Evolutionary conservation across 495 filamentous ascomycete genomes (phyloP).

Genomic region (Penicillium bialowiezense): DNA sequence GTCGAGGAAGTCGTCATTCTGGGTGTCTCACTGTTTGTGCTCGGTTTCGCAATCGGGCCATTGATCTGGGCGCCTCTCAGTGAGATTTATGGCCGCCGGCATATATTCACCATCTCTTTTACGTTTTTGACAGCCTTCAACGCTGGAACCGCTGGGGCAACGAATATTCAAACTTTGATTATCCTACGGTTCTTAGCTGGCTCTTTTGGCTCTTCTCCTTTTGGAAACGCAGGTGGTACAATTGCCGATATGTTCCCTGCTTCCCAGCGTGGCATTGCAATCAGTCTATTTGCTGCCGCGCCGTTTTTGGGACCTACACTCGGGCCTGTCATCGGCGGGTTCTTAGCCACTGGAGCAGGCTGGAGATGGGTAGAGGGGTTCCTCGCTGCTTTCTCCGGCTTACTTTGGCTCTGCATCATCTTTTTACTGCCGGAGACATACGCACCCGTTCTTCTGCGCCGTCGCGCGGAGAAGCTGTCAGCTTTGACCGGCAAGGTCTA

Average conservation of each 20-base stretch:
- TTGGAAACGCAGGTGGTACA: constrained; percentile 72
- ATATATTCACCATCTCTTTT: constrained; percentile 63
- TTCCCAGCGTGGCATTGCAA: constrained; percentile 60
- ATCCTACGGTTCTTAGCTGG: constrained; percentile 78
- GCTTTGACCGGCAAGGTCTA: constrained; percentile 58
- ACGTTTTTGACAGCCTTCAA: constrained; percentile 64
- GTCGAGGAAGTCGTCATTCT: constrained; percentile 47
- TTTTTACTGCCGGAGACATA: constrained; percentile 60
- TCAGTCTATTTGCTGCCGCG: constrained; percentile 61
- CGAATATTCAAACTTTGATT: constrained; percentile 63
- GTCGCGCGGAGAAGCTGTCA: constrained; percentile 50
- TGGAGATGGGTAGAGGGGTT: constrained; percentile 63
- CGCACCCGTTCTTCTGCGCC: constrained; percentile 54
- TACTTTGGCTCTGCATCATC: constrained; percentile 53
- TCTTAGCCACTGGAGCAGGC: constrained; percentile 61
- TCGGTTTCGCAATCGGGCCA: constrained; percentile 52
- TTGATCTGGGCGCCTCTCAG: constrained; percentile 60
- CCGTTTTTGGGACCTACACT: constrained; percentile 68
- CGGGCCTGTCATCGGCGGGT: constrained; percentile 59
- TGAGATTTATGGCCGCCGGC: constrained; percentile 60
- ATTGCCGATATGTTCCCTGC: constrained; percentile 73
- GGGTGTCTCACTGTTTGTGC: constrained; percentile 51
- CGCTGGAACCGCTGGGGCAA: constrained; percentile 57
- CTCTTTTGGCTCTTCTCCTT: constrained; percentile 69
- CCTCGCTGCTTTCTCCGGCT: constrained; percentile 47